These are phyloP conservation scores for Kluyveromyces nonfermentans DNA, from an alignment of 805 yeast genomes.

Conservation along the genomic window DNA sequence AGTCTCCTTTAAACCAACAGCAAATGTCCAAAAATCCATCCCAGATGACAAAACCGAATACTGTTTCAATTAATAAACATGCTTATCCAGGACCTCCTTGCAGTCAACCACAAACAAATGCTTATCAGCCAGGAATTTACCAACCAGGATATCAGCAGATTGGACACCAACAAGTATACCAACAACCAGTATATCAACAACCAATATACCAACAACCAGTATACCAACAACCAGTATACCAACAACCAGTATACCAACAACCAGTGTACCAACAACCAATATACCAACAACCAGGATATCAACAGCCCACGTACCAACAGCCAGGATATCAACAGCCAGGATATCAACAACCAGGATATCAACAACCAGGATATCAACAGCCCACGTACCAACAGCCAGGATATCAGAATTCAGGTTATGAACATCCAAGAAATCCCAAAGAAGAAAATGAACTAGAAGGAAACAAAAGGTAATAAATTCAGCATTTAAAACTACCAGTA, in stretches of 20 bases:
- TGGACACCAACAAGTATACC: slow-evolving; percentile 7
- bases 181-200: slow-evolving; percentile 6
- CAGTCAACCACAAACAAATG: too few relatives aligned
- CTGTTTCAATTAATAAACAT: neutral
- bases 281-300: neutral
- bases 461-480: neutral
- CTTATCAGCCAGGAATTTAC: too few relatives aligned
- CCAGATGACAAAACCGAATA: neutral
- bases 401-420: neutral
- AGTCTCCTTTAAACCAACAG: neutral
- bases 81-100: neutral
- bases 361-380: slow-evolving; percentile 19
- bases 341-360: slow-evolving; percentile 15
- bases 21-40: neutral
- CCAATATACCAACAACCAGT: slow-evolving; percentile 10
- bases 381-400: slow-evolving; percentile 16
- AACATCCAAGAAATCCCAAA: neutral
- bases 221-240: slow-evolving; percentile 15
- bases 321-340: slow-evolving; percentile 10
- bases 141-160: slow-evolving; percentile 8
- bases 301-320: slow-evolving; percentile 4
- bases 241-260: slow-evolving; percentile 20
- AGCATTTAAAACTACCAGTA: neutral
- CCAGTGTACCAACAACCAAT: slow-evolving; percentile 16
- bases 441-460: slow-evolving; percentile 1